Base-by-base conservation (phyloP, 805 yeast species). In the Saccharomycopsis fibuligera region DNA sequence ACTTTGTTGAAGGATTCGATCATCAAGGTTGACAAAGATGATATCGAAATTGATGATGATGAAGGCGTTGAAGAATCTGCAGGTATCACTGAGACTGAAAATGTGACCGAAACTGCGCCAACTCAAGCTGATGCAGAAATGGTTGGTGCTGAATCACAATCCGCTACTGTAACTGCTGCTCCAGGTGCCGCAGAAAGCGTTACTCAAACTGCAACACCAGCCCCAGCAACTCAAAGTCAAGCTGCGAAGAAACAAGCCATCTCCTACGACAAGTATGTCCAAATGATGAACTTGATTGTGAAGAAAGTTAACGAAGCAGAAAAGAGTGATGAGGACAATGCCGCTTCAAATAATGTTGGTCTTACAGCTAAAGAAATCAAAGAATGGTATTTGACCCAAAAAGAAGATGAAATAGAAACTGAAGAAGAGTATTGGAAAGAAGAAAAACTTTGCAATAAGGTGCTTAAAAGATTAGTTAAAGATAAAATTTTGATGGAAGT, bases 1-100 rank as follows among this genome's bases (percentile, higher is more conserved):
- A 91, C 85, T 59, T 69, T 93, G 54, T 72, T 93, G 58, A 79
- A 93, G 62, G 95, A 88, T 66, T 86, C 96, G 35, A 90, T 91
- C 53, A 88, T 93, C 58, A 79, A 93, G 54, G 97, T 91, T 36
- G 97, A 93, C 62, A 84, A 83, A 63, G 98, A 91, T 57, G 98
- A 91, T 62, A 75, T 91, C 36, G 93, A 87, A 52, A 72, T 91
- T 41, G 93, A 81, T 10, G 95, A 79, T n/a, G 89, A 75, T 27
- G 37, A 35, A 22, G 56, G 47, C 25, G 41, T 22, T 3, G 42
- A 25, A 39, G 37, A 42, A 48, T 19, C 62, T 54, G 25, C 54
- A 48, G 43, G 53, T 50, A 44, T 37, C 35, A 39, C 33, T 19
- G 51, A 48, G 31, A 35, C 36, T 30, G 21, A 43, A 22, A 31